Evolutionary conservation across 208 protist genomes (phyloP).

Genomic region (Leishmania gerbilli): DNA sequence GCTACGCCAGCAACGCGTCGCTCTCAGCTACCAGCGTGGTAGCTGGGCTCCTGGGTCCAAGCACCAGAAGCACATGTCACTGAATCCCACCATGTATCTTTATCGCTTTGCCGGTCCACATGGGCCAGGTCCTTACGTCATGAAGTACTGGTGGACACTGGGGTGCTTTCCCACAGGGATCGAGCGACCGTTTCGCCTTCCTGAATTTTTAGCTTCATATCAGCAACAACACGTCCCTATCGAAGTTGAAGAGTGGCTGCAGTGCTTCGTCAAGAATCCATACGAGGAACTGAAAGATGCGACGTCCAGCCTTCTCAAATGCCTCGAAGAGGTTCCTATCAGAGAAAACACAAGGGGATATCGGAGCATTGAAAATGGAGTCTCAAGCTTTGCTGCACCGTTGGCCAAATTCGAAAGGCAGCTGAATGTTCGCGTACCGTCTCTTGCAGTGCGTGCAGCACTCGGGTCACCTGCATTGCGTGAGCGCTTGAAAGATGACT

Average conservation of each 20-base stretch:
- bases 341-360: conserved; percentile 54
- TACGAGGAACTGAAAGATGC: conserved; percentile 51
- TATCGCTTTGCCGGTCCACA: conserved; percentile 82
- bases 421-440: conserved; percentile 60
- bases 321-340: conserved; percentile 41
- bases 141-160: conserved; percentile 93
- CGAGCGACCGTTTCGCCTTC: conserved; percentile 76
- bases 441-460: conserved; percentile 58
- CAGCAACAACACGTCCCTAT: conserved; percentile 83
- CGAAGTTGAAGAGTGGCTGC: conserved; percentile 89
- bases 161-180: conserved; percentile 88
- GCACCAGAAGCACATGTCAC: conserved; percentile 89
- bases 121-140: conserved; percentile 85
- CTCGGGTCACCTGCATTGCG: conserved; percentile 39
- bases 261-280: conserved; percentile 72
- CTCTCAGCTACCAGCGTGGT: conserved; percentile 79
- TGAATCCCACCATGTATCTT: conserved; percentile 83
- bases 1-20: conserved; percentile 15
- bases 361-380: conserved; percentile 29
- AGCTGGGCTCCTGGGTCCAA: conserved; percentile 84
- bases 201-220: conserved; percentile 84
- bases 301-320: conserved; percentile 41
- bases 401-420: conserved; percentile 57
- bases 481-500: conserved; percentile 67
- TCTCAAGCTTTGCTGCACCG: conserved; percentile 40